Conservation (phyloP, 169 alveolate species). For the Eimeria tenella region DNA sequence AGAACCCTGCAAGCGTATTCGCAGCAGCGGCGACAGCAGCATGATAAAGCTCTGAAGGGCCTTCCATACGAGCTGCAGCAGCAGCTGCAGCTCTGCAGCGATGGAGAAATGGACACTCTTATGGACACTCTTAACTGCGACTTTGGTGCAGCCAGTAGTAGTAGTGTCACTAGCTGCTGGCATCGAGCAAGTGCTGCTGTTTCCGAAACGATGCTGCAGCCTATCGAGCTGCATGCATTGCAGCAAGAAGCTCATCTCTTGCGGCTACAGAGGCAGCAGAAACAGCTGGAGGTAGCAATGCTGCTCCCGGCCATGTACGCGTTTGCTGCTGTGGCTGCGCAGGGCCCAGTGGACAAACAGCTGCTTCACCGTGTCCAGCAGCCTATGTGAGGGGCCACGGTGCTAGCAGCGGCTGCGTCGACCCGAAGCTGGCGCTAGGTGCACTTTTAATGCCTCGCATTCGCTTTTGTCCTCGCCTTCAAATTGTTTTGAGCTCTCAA, state of each 20-base stretch:
- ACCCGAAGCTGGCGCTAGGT: no score
- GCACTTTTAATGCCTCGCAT: no score
- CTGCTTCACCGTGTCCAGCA: background rate
- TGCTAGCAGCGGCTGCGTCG: background rate
- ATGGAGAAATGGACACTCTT: background rate
- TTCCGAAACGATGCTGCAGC: constrained; percentile 17
- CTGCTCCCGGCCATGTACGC: constrained; percentile 16
- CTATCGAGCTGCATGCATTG: constrained; percentile 54
- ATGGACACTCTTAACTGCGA: background rate
- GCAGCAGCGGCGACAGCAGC: constrained; percentile 63
- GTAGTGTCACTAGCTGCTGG: constrained; percentile 48
- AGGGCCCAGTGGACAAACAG: background rate
- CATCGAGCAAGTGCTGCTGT: constrained; percentile 8
- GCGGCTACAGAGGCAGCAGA: constrained; percentile 39
- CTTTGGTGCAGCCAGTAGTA: background rate
- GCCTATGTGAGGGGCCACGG: background rate
- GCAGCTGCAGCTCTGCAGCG: constrained; percentile 27
- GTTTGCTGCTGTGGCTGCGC: background rate
- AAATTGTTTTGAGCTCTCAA: background rate
- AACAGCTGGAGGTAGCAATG: constrained; percentile 18
- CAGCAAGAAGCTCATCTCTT: constrained; percentile 35
- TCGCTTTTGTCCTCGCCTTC: no score
- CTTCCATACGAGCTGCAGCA: constrained; percentile 25
- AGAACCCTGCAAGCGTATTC: background rate
- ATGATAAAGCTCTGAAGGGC: background rate